Base-by-base conservation (phyloP, 2,329 filamentous ascomycete species). In the Microsporum ferrugineum region DNA sequence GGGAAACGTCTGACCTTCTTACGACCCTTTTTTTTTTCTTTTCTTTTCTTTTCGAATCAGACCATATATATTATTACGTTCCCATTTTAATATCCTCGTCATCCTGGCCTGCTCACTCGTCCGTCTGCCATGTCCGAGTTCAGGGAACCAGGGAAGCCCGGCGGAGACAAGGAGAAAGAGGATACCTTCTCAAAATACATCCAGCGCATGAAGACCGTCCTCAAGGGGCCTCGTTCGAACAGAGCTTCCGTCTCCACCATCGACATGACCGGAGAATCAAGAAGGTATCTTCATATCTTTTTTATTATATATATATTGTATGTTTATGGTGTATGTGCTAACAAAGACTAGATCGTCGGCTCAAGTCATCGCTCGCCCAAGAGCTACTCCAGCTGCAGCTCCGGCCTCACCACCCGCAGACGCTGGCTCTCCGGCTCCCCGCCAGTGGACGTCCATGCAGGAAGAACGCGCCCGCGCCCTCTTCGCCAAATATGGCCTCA, bases 401-500 rank as follows among this genome's bases (percentile, higher is more conserved):
- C 10, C n/a, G 12, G 39, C 39, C 4, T 17, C 39, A 17, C 39
- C 39, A 14, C 29, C 47, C 47, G 47, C 29, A 23, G 47, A 53
- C 33, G 8, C 58, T n/a, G 45, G 51, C 39, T 29, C 58, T 34
- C 45, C 66, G 29, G 36, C 47, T 36, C 58, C 62, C 39, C 62
- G 68, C 58, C 67, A 72, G 61, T 76, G 72, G 69, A 71, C 71
- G 61, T 65, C 68, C 33, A 66, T 75, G 33, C 76, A 77, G 60
- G 74, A 76, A 65, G 74, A 75, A 49, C 76, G 73, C 64, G 74
- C 76, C 27, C 74, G 75, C 58, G 71, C 70, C 38, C 68, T 79
- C 23, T 78, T 78, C 63, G 75, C 74, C 63, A 78, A 77, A 65
- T 79, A 79, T 62, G 76, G 77, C 36, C 65, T 79, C 60, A 74